These are phyloP conservation scores for Periglandula ipomoeae DNA, from an alignment of 2,329 filamentous ascomycete genomes.

Conservation along the genomic window DNA sequence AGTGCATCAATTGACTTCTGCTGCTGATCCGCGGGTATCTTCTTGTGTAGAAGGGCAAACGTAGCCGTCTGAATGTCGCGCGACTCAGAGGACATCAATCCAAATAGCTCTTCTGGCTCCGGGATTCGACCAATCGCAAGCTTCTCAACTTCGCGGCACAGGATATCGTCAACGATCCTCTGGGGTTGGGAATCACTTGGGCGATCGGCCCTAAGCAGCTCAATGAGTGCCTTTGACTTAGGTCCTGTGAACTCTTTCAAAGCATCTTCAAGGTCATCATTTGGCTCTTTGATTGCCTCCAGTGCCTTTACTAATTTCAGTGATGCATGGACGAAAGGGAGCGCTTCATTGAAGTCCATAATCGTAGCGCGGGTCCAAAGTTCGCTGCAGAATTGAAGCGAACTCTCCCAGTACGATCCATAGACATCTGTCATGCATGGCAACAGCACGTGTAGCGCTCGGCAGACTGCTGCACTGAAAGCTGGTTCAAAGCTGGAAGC, in stretches of 20 bases:
- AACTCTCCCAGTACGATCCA: slow-evolving; percentile 73
- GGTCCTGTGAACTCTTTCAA: slow-evolving; percentile 50
- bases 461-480: slow-evolving; percentile 42
- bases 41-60: slow-evolving; percentile 69
- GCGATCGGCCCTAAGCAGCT: slow-evolving; percentile 49
- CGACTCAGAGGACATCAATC: slow-evolving; percentile 67
- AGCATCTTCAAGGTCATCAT: slow-evolving; percentile 77
- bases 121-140: slow-evolving; percentile 53
- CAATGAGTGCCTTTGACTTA: slow-evolving; percentile 50
- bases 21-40: slow-evolving; percentile 71
- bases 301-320: slow-evolving; percentile 61
- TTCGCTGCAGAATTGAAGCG: slow-evolving; percentile 47
- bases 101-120: slow-evolving; percentile 61
- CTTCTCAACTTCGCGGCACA: slow-evolving; percentile 59
- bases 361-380: slow-evolving; percentile 44
- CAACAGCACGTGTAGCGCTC: slow-evolving; percentile 52
- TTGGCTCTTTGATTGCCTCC: slow-evolving; percentile 58
- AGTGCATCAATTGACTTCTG: slow-evolving; percentile 69
- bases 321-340: slow-evolving; percentile 62
- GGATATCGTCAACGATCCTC: slow-evolving; percentile 64
- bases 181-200: slow-evolving; percentile 50
- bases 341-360: slow-evolving; percentile 33
- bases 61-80: slow-evolving; percentile 68
- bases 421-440: slow-evolving; percentile 75
- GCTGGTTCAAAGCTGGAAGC: slow-evolving; percentile 32